phyloP scores from a whole-genome alignment of 2,329 filamentous ascomycete species.

The Chaetothyriales sp. region DNA sequence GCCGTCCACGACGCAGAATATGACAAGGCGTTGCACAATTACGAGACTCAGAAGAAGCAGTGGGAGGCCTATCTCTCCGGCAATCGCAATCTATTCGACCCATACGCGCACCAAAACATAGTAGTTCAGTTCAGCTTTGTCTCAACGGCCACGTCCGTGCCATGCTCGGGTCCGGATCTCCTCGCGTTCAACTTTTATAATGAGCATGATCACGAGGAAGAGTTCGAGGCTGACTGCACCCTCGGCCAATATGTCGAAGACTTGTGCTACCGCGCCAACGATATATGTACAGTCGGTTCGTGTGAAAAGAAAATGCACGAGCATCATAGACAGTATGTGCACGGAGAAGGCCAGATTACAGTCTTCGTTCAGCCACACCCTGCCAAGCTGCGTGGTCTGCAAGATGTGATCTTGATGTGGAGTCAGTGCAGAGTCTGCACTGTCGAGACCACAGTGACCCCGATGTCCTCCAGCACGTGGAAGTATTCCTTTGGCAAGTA shows the following conservation, averaged over 20 bases:
- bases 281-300: constrained; percentile 66
- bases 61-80: constrained; percentile 93
- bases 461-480: constrained; percentile 90
- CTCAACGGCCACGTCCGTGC: constrained; percentile 84
- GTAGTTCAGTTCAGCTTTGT: constrained; percentile 88
- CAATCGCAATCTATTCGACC: constrained; percentile 80
- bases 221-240: constrained; percentile 72
- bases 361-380: constrained; percentile 71
- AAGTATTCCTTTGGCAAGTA: constrained; percentile 99
- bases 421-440: constrained; percentile 87
- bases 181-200: constrained; percentile 88
- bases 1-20: constrained; percentile 95
- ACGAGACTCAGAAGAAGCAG: constrained; percentile 83
- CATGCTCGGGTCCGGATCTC: constrained; percentile 82
- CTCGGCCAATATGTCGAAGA: constrained; percentile 92
- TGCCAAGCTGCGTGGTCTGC: constrained; percentile 49
- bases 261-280: constrained; percentile 60
- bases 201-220: constrained; percentile 59
- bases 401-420: constrained; percentile 88
- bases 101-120: constrained; percentile 91
- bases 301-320: constrained; percentile 83
- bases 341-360: constrained; percentile 85
- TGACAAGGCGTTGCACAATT: constrained; percentile 85
- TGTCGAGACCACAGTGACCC: constrained; percentile 74
- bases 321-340: constrained; percentile 92